Evolutionary conservation across 2,329 filamentous ascomycete genomes (phyloP).

Genomic region (Aciculosporium take): DNA sequence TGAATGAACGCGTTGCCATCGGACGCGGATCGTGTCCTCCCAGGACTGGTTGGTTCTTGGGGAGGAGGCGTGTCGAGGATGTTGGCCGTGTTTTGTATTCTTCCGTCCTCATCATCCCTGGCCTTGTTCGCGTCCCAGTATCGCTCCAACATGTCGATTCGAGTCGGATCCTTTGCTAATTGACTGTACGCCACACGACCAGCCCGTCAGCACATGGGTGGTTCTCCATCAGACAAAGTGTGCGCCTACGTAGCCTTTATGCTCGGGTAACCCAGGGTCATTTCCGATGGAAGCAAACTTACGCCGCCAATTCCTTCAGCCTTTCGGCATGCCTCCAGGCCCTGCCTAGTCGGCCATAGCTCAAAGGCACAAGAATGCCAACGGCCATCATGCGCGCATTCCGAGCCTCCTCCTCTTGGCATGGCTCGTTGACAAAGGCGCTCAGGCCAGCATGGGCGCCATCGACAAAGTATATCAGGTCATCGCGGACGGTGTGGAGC

Average conservation of each 20-base stretch:
- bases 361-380: slow-evolving; percentile 73
- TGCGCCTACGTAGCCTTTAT: no score
- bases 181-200: slow-evolving; percentile 21
- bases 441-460: slow-evolving; percentile 71
- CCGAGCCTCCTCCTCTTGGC: slow-evolving; percentile 59
- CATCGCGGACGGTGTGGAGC: slow-evolving; percentile 72
- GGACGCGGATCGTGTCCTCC: slow-evolving; percentile 44
- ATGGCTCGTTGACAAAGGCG: slow-evolving; percentile 76
- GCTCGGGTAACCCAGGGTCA: no score
- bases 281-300: slow-evolving; percentile 19
- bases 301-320: slow-evolving; percentile 62
- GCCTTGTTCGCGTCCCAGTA: slow-evolving; percentile 57
- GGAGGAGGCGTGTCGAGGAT: slow-evolving; percentile 20
- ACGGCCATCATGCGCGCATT: slow-evolving; percentile 90
- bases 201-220: not conserved
- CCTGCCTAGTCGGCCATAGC: slow-evolving; percentile 70
- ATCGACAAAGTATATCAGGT: slow-evolving; percentile 85
- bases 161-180: slow-evolving; percentile 50
- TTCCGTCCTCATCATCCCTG: slow-evolving; percentile 14
- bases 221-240: no score
- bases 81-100: slow-evolving; percentile 12
- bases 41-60: slow-evolving; percentile 28
- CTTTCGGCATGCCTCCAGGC: slow-evolving; percentile 76
- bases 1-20: slow-evolving; percentile 45
- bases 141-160: slow-evolving; percentile 51